Percentiles rank a stretch among this genome's conserved stretches.
Conservation (phyloP, 2,329 filamentous ascomycete genomes). For the Phialophora verrucosa region DNA sequence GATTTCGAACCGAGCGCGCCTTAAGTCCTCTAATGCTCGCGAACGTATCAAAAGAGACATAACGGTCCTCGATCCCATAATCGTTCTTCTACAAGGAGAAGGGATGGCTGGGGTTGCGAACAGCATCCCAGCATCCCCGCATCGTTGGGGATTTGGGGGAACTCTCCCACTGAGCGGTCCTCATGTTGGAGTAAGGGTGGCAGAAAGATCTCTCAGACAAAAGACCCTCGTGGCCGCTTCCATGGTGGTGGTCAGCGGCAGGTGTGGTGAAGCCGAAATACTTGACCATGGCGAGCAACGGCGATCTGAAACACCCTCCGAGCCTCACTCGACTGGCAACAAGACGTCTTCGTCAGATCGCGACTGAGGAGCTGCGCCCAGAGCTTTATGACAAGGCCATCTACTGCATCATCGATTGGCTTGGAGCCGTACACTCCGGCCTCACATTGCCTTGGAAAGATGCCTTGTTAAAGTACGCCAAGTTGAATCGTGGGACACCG, state of each 20-base stretch:
- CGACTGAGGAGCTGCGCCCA: background rate
- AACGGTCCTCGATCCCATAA: background rate
- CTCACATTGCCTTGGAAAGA: slow-evolving; percentile 2
- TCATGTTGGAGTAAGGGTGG: background rate
- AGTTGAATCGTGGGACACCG: slow-evolving; percentile 2
- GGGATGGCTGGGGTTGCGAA: background rate
- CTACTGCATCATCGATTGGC: slow-evolving; percentile 19
- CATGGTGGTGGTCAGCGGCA: background rate
- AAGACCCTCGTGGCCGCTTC: background rate
- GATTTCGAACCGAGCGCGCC: background rate
- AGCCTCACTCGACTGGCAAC: slow-evolving; percentile 28
- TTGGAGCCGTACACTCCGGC: slow-evolving; percentile 16
- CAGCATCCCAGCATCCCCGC: background rate
- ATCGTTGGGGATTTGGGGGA: background rate
- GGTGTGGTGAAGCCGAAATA: background rate
- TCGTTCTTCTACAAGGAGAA: background rate
- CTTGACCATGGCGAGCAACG: slow-evolving; percentile 10
- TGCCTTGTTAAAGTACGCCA: slow-evolving; percentile 11
- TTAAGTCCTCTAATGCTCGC: background rate
- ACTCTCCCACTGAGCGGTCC: background rate
- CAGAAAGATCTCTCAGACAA: background rate
- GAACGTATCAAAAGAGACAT: background rate
- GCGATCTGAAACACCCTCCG: slow-evolving; percentile 6
- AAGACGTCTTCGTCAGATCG: slow-evolving; percentile 15
- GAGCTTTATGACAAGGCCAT: slow-evolving; percentile 19